These are phyloP conservation scores for Lactarius sanguifluus DNA, from an alignment of 768 basidiomycete genomes.

Conservation along the genomic window DNA sequence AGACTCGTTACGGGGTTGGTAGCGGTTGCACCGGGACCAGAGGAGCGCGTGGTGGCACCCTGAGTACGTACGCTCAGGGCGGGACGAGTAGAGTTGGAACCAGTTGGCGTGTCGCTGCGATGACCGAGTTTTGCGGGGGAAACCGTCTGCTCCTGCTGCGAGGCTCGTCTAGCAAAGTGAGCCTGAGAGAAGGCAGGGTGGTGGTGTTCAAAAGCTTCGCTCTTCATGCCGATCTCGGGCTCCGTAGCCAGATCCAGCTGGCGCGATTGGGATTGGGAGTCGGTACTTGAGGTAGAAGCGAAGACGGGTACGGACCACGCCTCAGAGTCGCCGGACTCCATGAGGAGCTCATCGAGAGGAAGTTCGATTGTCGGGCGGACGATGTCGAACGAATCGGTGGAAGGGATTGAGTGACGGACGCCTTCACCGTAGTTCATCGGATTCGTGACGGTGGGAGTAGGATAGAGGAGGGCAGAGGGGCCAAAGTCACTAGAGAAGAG, in stretches of 20 bases:
- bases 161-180: conserved; percentile 44
- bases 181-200: conserved; percentile 37
- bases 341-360: conserved; percentile 79
- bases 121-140: conserved; percentile 59
- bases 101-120: conserved; percentile 9
- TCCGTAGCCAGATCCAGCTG: conserved; percentile 32
- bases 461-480: conserved; percentile 70
- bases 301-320: conserved; percentile 34
- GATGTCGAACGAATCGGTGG: conserved; percentile 58
- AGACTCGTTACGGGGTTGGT: conserved; percentile 28
- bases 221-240: conserved; percentile 35
- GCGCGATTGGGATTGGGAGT: conserved; percentile 25
- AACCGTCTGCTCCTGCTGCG: conserved; percentile 49
- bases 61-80: conserved; percentile 26
- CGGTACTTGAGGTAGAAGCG: conserved; percentile 15
- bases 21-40: conserved; percentile 62
- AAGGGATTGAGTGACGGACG: conserved; percentile 45
- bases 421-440: conserved; percentile 79
- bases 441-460: conserved; percentile 64
- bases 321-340: conserved; percentile 40
- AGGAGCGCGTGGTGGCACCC: conserved; percentile 42
- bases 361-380: conserved; percentile 81
- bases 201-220: conserved; percentile 31
- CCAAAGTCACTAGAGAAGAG: conserved; percentile 76
- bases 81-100: conserved; percentile 11